Conservation (phyloP, 208 protist genomes). For the Leishmania tarentolae region DNA sequence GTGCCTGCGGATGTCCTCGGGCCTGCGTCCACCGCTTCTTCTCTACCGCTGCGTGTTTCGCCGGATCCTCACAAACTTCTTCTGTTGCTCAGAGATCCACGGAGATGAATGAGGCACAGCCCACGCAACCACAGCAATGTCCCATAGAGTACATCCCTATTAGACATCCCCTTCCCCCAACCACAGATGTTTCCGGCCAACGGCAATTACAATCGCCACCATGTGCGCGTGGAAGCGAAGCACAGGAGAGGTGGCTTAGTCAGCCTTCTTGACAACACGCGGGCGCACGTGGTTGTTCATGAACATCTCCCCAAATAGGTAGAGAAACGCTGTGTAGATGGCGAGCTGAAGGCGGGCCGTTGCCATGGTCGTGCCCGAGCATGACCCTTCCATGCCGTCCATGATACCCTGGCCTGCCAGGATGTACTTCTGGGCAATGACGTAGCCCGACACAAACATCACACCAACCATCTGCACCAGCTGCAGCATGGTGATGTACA, state of each 20-base stretch:
- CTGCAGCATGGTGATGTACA: constrained; percentile 86
- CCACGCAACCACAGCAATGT: neutral
- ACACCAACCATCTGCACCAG: constrained; percentile 91
- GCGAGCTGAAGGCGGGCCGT: constrained; percentile 75
- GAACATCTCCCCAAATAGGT: constrained; percentile 92
- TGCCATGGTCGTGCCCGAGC: constrained; percentile 53
- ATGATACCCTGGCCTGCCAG: constrained; percentile 25
- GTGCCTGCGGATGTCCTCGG: neutral
- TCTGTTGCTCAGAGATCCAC: neutral
- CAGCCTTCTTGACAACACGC: constrained; percentile 36
- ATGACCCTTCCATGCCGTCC: constrained; percentile 41
- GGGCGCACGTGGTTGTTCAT: constrained; percentile 71
- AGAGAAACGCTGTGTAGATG: constrained; percentile 91
- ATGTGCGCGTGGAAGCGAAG: neutral
- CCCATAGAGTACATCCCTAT: neutral
- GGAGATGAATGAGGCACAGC: neutral
- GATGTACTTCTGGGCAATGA: constrained; percentile 47
- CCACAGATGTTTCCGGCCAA: neutral
- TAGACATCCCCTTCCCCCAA: neutral
- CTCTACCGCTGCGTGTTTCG: neutral
- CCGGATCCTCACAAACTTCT: neutral
- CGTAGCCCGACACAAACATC: constrained; percentile 38
- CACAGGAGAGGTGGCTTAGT: constrained; percentile 6
- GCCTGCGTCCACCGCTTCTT: neutral
- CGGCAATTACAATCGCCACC: neutral